Evolutionary conservation across 805 yeast species (phyloP).

Genomic region (Ogataea polymorpha): DNA sequence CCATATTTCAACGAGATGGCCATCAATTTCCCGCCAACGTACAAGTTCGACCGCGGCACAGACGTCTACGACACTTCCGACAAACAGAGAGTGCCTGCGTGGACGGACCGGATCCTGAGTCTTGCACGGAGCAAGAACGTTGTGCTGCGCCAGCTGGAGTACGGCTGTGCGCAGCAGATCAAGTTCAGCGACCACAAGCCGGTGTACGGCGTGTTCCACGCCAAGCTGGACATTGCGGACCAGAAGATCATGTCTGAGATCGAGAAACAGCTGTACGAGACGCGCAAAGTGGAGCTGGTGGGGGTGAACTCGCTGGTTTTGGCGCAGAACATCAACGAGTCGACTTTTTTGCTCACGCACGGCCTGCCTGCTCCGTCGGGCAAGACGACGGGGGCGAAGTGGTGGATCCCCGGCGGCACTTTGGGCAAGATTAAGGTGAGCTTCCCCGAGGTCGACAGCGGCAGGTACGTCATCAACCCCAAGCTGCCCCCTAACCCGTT

Average conservation of each 20-base stretch:
- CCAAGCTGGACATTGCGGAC: conserved; percentile 63
- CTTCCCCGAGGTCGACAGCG: conserved; percentile 44
- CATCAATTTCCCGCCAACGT: conserved; percentile 84
- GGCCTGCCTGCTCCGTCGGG: conserved; percentile 88
- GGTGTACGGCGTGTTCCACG: conserved; percentile 68
- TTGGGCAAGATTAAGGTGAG: conserved; percentile 58
- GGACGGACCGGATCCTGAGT: conserved; percentile 90
- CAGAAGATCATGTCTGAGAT: conserved; percentile 48
- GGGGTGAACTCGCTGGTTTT: conserved; percentile 30
- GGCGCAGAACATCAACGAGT: conserved; percentile 20
- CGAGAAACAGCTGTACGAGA: conserved; percentile 53
- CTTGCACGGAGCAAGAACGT: conserved; percentile 51
- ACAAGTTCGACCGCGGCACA: conserved; percentile 89
- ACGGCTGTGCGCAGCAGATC: conserved; percentile 55
- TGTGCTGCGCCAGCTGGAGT: conserved; percentile 54
- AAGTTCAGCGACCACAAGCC: conserved; percentile 89
- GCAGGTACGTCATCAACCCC: conserved; percentile 61
- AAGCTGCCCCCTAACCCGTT: conserved; percentile 72
- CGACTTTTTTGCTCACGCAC: conserved; percentile 23
- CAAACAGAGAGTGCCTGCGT: conserved; percentile 90
- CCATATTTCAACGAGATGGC: conserved; percentile 80
- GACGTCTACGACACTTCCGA: conserved; percentile 82
- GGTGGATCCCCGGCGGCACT: conserved; percentile 84
- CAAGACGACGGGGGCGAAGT: conserved; percentile 55
- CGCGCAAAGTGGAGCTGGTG: conserved; percentile 44